These are phyloP conservation scores for Anethum foeniculum DNA, from an alignment of 140 eudicot genomes.

Conservation along the genomic window DNA sequence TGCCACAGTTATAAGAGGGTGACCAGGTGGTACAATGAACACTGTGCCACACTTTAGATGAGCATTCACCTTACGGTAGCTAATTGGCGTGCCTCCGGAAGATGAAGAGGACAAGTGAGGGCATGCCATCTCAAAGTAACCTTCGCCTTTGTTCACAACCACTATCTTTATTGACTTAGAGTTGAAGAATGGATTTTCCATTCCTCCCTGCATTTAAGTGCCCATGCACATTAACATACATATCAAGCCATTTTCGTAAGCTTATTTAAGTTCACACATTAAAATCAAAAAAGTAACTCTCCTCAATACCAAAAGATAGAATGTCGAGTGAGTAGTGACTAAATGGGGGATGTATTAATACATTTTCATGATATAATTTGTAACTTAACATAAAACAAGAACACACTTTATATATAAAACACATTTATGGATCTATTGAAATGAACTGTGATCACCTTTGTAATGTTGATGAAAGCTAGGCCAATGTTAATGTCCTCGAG, in stretches of 20 bases:
- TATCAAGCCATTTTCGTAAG: no score
- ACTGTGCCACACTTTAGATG: neutral
- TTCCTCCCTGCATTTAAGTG: constrained; percentile 27
- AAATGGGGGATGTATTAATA: no score
- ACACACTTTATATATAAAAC: no score
- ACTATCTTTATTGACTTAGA: constrained; percentile 26
- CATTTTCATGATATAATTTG: no score
- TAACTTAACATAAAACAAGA: no score
- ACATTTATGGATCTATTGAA: neutral
- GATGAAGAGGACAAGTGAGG: constrained; percentile 19
- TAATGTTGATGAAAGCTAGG: constrained; percentile 26
- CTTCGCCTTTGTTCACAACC: constrained; percentile 23
- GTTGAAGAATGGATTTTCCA: constrained; percentile 27
- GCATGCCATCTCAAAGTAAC: constrained; percentile 34
- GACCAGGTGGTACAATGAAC: neutral
- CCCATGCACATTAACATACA: no score
- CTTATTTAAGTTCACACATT: no score
- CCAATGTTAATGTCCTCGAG: constrained; percentile 20
- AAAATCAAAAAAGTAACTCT: no score
- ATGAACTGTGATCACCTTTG: constrained; percentile 8
- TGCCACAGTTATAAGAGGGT: neutral
- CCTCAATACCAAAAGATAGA: no score
- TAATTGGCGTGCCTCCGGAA: neutral
- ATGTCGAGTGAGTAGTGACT: no score
- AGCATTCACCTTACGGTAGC: neutral